phyloP scores from a whole-genome alignment of 2,329 filamentous ascomycete genomes.

The Penicillium corylophilum region DNA sequence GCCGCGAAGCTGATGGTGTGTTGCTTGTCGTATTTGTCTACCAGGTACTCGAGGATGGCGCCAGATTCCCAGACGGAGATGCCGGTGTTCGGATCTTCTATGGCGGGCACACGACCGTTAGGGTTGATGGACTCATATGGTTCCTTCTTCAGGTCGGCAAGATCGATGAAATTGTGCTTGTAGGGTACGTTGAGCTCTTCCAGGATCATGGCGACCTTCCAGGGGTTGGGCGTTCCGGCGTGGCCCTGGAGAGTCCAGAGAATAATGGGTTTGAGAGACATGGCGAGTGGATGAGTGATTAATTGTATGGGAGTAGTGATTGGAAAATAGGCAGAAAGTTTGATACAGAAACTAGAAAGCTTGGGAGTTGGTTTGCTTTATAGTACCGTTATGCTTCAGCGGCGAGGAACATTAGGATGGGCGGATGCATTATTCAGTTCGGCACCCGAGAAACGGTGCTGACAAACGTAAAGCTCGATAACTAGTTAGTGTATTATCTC shows the following conservation, averaged over 20 bases:
- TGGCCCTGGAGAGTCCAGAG: constrained; percentile 17
- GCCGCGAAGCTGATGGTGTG: constrained; percentile 35
- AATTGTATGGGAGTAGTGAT: neutral
- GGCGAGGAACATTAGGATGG: neutral
- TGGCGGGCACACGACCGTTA: constrained; percentile 35
- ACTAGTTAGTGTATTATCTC: neutral
- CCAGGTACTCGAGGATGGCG: constrained; percentile 46
- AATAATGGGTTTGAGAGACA: constrained; percentile 19
- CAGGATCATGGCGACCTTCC: constrained; percentile 32
- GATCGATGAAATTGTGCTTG: constrained; percentile 14
- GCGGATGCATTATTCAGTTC: constrained; percentile 2
- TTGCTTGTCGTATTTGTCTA: constrained; percentile 45
- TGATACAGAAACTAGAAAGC: neutral
- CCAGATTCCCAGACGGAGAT: constrained; percentile 46
- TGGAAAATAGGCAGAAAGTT: no score
- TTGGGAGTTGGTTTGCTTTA: neutral
- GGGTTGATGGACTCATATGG: constrained; percentile 28
- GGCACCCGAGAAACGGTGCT: constrained; percentile 1
- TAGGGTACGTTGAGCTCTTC: constrained; percentile 33
- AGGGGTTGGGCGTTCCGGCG: constrained; percentile 24
- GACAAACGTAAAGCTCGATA: constrained; percentile 2
- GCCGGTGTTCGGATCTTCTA: constrained; percentile 36
- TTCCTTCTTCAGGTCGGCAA: constrained; percentile 29
- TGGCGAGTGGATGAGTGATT: constrained; percentile 3
- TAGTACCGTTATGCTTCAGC: neutral